These are phyloP conservation scores for Candida ponderosae DNA, from an alignment of 805 yeast species.

Conservation along the genomic window DNA sequence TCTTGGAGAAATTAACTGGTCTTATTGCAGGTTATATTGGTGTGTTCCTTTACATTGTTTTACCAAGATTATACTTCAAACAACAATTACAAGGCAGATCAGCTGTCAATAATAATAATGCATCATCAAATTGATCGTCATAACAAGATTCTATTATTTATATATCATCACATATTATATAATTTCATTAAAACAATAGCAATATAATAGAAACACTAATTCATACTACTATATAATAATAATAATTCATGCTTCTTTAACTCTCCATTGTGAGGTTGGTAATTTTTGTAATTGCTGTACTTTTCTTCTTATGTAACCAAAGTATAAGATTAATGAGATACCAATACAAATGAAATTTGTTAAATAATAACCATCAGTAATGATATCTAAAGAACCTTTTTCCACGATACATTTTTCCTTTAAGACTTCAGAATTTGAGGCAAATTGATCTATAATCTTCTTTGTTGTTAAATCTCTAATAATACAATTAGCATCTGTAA, in stretches of 20 bases:
- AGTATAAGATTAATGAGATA: constrained; percentile 58
- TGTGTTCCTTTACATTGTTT: constrained; percentile 29
- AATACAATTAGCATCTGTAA: constrained; percentile 59
- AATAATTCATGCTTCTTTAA: constrained; percentile 5
- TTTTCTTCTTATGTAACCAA: constrained; percentile 56
- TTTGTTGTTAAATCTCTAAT: constrained; percentile 11
- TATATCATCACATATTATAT: background rate
- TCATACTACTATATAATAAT: background rate
- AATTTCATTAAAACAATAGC: background rate
- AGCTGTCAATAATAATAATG: too few species aligned
- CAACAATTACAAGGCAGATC: too few species aligned
- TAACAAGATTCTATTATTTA: background rate
- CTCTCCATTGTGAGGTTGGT: constrained; percentile 74
- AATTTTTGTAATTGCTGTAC: constrained; percentile 60
- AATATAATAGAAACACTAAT: background rate
- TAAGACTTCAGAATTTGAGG: constrained; percentile 28
- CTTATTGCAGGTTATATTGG: constrained; percentile 52
- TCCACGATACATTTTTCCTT: constrained; percentile 42
- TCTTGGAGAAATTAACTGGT: constrained; percentile 69
- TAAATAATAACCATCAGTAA: constrained; percentile 77
- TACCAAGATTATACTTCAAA: constrained; percentile 19
- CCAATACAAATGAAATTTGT: constrained; percentile 67
- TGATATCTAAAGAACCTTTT: constrained; percentile 48
- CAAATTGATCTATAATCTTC: constrained; percentile 9
- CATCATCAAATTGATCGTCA: too few species aligned